Evolutionary conservation across 352 stramenopile species (phyloP).

Genomic region (Phytophthora pluvialis): DNA sequence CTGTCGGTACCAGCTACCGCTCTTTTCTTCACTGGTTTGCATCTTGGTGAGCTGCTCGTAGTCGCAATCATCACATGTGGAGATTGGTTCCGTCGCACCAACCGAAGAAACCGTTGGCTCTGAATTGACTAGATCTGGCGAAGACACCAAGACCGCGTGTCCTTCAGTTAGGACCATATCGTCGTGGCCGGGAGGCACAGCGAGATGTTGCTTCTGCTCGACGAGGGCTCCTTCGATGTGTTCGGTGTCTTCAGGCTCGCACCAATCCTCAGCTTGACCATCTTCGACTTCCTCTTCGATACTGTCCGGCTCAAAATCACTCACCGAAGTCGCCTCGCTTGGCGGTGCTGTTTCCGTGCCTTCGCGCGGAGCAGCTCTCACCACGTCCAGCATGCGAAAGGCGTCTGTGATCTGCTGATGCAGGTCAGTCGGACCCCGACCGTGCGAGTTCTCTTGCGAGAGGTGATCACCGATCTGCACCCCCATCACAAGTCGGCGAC

Average conservation of each 20-base stretch:
- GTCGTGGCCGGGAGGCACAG: background rate
- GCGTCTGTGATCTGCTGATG: slow-evolving; percentile 16
- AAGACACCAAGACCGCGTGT: background rate
- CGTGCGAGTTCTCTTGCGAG: background rate
- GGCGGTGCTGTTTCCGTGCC: background rate
- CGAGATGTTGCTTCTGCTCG: background rate
- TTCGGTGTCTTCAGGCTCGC: background rate
- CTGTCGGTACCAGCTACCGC: slow-evolving; percentile 37
- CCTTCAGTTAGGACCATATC: background rate
- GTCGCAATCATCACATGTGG: slow-evolving; percentile 18
- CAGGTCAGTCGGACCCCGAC: slow-evolving; percentile 1
- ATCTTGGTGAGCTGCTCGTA: slow-evolving; percentile 53
- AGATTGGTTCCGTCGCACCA: background rate
- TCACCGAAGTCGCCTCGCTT: slow-evolving; percentile 1
- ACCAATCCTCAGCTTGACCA: background rate
- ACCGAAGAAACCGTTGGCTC: background rate
- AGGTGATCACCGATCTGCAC: slow-evolving; percentile 17
- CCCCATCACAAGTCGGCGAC: slow-evolving; percentile 11
- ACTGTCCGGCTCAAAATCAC: background rate
- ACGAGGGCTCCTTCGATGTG: background rate
- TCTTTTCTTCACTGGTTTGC: slow-evolving; percentile 23
- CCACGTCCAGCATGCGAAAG: slow-evolving; percentile 10
- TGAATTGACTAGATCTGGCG: background rate
- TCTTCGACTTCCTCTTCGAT: slow-evolving; percentile 1
- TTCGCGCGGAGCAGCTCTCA: background rate